Percentiles rank a stretch among this genome's conserved stretches.
Evolutionary conservation across 2,329 filamentous ascomycete species (phyloP).

Genomic region (Talaromyces sp.): DNA sequence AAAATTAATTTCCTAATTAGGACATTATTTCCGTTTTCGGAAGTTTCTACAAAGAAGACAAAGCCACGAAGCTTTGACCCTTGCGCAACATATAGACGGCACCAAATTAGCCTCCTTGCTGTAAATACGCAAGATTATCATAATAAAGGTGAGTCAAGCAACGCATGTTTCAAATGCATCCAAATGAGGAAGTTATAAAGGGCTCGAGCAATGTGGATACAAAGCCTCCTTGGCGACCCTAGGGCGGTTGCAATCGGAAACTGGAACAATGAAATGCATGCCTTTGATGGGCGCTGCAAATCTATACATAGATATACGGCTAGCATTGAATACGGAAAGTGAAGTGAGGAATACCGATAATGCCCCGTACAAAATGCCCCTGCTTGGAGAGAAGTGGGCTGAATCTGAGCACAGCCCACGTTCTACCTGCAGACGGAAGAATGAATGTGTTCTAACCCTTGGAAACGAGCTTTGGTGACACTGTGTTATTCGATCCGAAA

Average conservation of each 20-base stretch:
- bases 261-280: neutral
- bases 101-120: neutral
- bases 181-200: too few relatives aligned
- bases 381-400: neutral
- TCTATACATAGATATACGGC: neutral
- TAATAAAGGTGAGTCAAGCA: neutral
- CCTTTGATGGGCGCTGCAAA: neutral
- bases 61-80: neutral
- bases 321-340: neutral
- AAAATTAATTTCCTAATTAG: neutral
- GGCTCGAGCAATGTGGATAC: constrained; percentile 3
- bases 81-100: neutral
- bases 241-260: neutral
- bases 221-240: neutral
- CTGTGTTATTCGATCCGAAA: neutral
- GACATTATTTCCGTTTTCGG: constrained; percentile 1
- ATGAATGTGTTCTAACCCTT: neutral
- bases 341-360: neutral
- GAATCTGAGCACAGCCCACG: neutral
- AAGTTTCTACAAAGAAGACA: neutral
- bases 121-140: neutral
- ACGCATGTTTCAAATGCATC: neutral
- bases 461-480: neutral
- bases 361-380: neutral
- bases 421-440: constrained; percentile 3